These are phyloP conservation scores for Nelumbo lutea DNA, from an alignment of 164 flowering plant genomes.

Conservation along the genomic window DNA sequence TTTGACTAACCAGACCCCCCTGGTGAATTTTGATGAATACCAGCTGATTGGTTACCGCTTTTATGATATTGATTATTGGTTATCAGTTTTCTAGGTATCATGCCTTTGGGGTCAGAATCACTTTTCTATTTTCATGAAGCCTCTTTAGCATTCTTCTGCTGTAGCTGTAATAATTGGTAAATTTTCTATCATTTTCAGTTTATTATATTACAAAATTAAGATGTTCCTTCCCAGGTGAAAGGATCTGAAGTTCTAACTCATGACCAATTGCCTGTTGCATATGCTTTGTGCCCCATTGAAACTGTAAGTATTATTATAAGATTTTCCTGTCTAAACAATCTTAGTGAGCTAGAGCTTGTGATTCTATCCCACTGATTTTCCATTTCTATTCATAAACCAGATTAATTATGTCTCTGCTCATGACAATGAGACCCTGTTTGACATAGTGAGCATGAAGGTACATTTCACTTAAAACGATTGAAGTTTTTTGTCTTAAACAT, in stretches of 20 bases:
- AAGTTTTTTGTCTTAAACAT: background rate
- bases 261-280: constrained; percentile 73
- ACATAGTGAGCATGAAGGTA: constrained; percentile 88
- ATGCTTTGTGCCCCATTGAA: constrained; percentile 69
- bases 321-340: background rate
- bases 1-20: too few species aligned
- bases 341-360: background rate
- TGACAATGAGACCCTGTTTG: constrained; percentile 94
- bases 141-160: background rate
- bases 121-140: background rate
- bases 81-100: too few species aligned
- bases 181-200: background rate
- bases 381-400: constrained; percentile 21
- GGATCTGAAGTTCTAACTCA: constrained; percentile 68
- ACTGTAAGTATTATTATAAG: constrained; percentile 43
- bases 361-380: background rate
- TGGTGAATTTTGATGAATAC: too few species aligned
- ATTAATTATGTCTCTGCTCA: constrained; percentile 93
- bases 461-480: background rate
- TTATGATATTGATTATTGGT: too few species aligned
- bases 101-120: too few species aligned
- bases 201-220: background rate
- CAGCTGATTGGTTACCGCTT: too few species aligned
- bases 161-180: background rate
- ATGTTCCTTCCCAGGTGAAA: constrained; percentile 54